Evolutionary conservation across 139 green algal species (phyloP).

Genomic region (Picochlorum sp.): DNA sequence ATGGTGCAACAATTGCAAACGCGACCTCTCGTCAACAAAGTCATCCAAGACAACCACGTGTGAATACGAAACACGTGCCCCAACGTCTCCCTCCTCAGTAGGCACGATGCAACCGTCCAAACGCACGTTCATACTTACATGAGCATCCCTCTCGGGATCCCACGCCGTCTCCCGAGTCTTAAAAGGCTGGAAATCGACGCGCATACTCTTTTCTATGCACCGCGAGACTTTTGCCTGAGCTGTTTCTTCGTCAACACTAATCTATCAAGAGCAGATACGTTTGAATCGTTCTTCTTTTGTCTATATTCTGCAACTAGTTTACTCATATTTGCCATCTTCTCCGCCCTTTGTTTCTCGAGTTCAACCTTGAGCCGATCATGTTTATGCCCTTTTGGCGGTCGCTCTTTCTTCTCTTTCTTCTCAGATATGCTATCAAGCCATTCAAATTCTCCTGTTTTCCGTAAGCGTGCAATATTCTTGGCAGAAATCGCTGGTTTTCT

Average conservation of each 20-base stretch:
- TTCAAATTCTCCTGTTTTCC: slow-evolving; percentile 18
- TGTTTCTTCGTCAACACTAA: slow-evolving; percentile 25
- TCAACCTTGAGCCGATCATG: slow-evolving; percentile 27
- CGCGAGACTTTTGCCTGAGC: slow-evolving; percentile 14
- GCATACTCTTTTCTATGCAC: background rate
- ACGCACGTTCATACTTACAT: slow-evolving; percentile 42
- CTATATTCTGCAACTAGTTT: background rate
- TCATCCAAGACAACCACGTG: slow-evolving; percentile 56
- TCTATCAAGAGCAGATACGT: slow-evolving; percentile 21
- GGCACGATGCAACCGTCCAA: slow-evolving; percentile 69
- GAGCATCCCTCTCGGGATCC: slow-evolving; percentile 10
- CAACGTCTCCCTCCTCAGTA: slow-evolving; percentile 4
- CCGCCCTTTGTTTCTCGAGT: background rate
- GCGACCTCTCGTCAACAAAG: slow-evolving; percentile 42
- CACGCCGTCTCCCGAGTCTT: background rate
- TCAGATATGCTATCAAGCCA: slow-evolving; percentile 30
- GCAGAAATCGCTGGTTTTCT: slow-evolving; percentile 33
- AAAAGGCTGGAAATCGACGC: background rate
- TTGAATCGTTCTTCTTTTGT: background rate
- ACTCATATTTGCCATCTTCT: background rate
- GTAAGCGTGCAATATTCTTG: slow-evolving; percentile 32
- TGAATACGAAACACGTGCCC: slow-evolving; percentile 33
- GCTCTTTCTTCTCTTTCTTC: background rate
- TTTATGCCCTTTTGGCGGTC: slow-evolving; percentile 43
- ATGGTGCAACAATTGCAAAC: slow-evolving; percentile 30